A percentile compares a stretch with the other conserved stretches of the same genome.
Conservation (phyloP, 306 rosid genomes). For the Comarum palustre region DNA sequence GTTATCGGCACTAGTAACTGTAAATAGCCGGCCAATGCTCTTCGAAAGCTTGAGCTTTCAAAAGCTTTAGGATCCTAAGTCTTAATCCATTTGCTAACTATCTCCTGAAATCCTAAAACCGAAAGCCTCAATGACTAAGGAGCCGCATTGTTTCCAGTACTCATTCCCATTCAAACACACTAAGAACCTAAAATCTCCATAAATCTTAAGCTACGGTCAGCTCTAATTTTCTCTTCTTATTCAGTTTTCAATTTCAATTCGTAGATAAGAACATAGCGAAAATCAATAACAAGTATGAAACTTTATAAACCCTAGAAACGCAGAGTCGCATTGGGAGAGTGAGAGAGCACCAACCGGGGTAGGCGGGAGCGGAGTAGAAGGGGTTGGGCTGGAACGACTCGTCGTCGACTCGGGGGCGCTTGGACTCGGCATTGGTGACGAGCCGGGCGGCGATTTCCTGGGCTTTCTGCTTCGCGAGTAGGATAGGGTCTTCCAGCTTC, state of each 20-base stretch:
- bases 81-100: background rate
- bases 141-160: background rate
- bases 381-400: slow-evolving; percentile 26
- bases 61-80: background rate
- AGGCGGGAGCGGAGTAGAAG: slow-evolving; percentile 21
- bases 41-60: background rate
- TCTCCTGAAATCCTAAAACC: background rate
- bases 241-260: background rate
- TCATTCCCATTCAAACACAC: background rate
- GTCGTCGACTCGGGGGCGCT: slow-evolving; percentile 39
- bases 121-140: background rate
- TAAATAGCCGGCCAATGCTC: background rate
- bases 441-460: slow-evolving; percentile 51
- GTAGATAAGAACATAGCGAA: background rate
- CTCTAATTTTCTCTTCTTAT: no score
- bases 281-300: background rate
- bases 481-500: slow-evolving; percentile 46
- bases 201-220: slow-evolving; percentile 6
- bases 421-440: slow-evolving; percentile 45
- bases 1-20: background rate
- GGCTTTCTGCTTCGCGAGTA: slow-evolving; percentile 45
- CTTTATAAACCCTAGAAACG: slow-evolving; percentile 34
- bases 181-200: background rate
- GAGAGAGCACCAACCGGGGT: slow-evolving; percentile 35
- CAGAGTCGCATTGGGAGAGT: background rate